These are phyloP conservation scores for Leishmania lainsoni DNA, from an alignment of 208 protist genomes.

Conservation along the genomic window DNA sequence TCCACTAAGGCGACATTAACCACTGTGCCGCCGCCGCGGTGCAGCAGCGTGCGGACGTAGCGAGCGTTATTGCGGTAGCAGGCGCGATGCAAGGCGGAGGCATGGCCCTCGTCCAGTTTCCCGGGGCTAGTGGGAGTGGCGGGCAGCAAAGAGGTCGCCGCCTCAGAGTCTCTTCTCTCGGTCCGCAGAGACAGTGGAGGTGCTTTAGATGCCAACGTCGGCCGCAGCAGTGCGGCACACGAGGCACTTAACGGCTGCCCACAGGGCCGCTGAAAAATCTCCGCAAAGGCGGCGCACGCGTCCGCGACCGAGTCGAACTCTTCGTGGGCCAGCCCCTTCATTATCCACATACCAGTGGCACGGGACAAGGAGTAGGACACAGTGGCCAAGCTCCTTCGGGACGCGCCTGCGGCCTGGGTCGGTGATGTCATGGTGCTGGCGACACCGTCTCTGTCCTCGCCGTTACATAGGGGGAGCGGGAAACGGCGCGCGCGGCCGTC, in stretches of 20 bases:
- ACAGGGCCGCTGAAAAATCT: conserved; percentile 64
- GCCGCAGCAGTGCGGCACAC: neutral
- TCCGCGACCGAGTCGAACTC: conserved; percentile 76
- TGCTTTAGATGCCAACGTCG: neutral
- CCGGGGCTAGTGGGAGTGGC: neutral
- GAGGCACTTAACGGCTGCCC: conserved; percentile 28
- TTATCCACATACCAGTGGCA: conserved; percentile 75
- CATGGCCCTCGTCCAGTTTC: conserved; percentile 18
- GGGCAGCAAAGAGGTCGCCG: neutral
- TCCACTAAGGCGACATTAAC: conserved; percentile 77
- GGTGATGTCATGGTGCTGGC: neutral
- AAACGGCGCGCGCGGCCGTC: conserved; percentile 4
- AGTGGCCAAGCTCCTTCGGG: conserved; percentile 23
- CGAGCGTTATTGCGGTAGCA: conserved; percentile 87
- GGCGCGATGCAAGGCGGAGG: conserved; percentile 77
- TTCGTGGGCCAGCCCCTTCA: conserved; percentile 61
- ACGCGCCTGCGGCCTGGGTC: neutral
- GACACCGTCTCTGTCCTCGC: neutral
- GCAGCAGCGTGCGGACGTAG: conserved; percentile 81
- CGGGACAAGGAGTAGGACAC: conserved; percentile 65
- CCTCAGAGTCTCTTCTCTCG: neutral
- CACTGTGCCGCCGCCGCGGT: conserved; percentile 70
- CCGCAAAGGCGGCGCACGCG: conserved; percentile 66
- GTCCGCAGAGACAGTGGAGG: neutral
- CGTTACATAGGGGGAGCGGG: neutral